Percentiles rank a stretch among this genome's conserved stretches.
These are phyloP conservation scores for Fusarium haematococcum DNA, from an alignment of 2,329 filamentous ascomycete genomes.

Conservation along the genomic window DNA sequence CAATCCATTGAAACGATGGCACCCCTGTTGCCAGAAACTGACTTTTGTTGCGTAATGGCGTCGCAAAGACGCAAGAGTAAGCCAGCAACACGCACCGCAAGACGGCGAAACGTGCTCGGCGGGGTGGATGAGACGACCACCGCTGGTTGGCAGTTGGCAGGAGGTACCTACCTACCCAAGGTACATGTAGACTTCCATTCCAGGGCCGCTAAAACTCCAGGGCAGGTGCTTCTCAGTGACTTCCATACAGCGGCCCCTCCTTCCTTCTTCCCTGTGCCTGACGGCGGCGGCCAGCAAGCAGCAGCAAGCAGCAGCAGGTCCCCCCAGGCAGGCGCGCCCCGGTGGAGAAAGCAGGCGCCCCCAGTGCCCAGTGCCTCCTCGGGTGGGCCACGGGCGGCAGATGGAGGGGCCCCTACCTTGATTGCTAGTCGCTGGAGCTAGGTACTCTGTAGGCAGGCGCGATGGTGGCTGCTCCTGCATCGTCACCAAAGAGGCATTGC, in stretches of 20 bases:
- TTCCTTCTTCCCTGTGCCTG: slow-evolving; percentile 16
- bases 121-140: slow-evolving; percentile 40
- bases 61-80: slow-evolving; percentile 31
- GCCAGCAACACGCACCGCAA: slow-evolving; percentile 33
- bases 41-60: slow-evolving; percentile 38
- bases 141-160: neutral
- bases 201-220: neutral
- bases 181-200: neutral
- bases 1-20: neutral
- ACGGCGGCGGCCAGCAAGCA: neutral
- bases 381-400: neutral
- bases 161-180: neutral
- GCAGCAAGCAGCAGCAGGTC: slow-evolving; percentile 1
- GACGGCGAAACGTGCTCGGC: slow-evolving; percentile 41
- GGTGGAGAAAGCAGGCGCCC: neutral
- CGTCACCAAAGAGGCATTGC: slow-evolving; percentile 18
- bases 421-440: slow-evolving; percentile 1
- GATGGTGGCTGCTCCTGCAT: slow-evolving; percentile 8
- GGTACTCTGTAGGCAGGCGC: slow-evolving; percentile 4
- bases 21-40: slow-evolving; percentile 2
- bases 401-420: slow-evolving; percentile 1
- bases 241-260: neutral
- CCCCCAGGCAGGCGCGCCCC: neutral
- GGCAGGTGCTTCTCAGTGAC: neutral
- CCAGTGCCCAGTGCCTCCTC: neutral